These are phyloP conservation scores for Mucor irregularis DNA, from an alignment of 371 early-diverging fungal genomes.

Conservation along the genomic window DNA sequence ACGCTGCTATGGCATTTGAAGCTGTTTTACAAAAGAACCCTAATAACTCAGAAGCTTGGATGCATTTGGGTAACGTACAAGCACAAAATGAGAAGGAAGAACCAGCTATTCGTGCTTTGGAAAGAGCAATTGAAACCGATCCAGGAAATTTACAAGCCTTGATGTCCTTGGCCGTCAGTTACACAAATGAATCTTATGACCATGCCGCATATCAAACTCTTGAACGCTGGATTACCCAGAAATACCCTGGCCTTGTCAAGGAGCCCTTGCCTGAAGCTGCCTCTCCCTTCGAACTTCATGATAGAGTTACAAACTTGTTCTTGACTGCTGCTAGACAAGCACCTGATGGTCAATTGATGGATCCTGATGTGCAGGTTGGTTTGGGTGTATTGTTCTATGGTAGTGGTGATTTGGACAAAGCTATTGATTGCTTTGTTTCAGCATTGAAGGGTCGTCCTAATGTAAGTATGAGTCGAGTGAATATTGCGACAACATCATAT, in stretches of 20 bases:
- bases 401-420: constrained; percentile 87
- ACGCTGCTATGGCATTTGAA: constrained; percentile 80
- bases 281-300: constrained; percentile 62
- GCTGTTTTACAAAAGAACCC: constrained; percentile 78
- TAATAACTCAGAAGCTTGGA: constrained; percentile 74
- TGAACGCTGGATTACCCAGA: constrained; percentile 50
- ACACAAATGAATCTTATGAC: constrained; percentile 86
- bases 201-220: constrained; percentile 56
- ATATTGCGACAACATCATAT: neutral
- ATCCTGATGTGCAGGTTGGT: constrained; percentile 93
- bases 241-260: constrained; percentile 36
- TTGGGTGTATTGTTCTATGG: constrained; percentile 95
- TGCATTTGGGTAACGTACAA: constrained; percentile 76
- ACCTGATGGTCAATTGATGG: constrained; percentile 72
- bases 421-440: constrained; percentile 95
- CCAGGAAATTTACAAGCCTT: constrained; percentile 65
- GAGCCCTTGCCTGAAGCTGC: constrained; percentile 29
- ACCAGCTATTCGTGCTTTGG: constrained; percentile 81
- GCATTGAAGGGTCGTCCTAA: constrained; percentile 90
- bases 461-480: constrained; percentile 40
- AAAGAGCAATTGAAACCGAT: constrained; percentile 65
- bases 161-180: constrained; percentile 90
- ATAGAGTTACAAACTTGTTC: constrained; percentile 73
- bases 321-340: constrained; percentile 76
- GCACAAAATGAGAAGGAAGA: constrained; percentile 89